Evolutionary conservation across 768 basidiomycete genomes (phyloP), one percentile per base, ranked within the genome.

Genomic region (Boletus subcaerulescens): DNA sequence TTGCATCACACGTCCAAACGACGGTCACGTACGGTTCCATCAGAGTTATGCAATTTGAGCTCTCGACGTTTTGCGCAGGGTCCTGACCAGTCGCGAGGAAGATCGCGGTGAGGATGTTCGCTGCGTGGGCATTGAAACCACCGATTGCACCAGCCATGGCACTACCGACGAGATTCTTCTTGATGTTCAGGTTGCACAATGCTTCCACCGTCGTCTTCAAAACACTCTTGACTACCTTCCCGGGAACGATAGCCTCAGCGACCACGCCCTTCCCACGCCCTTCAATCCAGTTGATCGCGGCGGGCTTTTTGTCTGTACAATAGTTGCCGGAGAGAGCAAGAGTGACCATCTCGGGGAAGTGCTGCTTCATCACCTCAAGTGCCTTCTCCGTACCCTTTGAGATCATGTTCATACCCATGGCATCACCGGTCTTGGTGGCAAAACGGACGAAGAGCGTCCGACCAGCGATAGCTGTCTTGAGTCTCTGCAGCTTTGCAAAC

Each of bases 351-450:
- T 87, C 86, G 4, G 96, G 96, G 77, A 93, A 99, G 64, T 85
- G 72, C 47, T 78, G 77, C 61, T 81, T 78, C 81, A 93, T 79
- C 20, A 78, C 81, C 65, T 89, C 93, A 13, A 99, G 80, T 20
- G 94, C 94, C 73, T 90, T 91, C 76, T 98, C 97, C 11, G 93
- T 94, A 3, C 95, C 97, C 74, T 99, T 99, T 10, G 89, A 91
- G 67, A 98, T 97, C 97, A 98, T 99, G 78, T 99, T 99, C 97
- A 99, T 99, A 17, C 97, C 97, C 96, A 98, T 99, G 40, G 97
- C 96, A 65, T 98, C 96, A 31, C 95, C 97, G 0, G 97, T 98
- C 51, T 84, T 86, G 14, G 94, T 97, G 55, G 90, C 89, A 66
- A 99, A 98, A 45, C 97, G 84, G 22, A 98, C 86, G 68, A 86